Base-by-base conservation (phyloP, 176 grass and related monocot species). In the Hordeum marinum region DNA sequence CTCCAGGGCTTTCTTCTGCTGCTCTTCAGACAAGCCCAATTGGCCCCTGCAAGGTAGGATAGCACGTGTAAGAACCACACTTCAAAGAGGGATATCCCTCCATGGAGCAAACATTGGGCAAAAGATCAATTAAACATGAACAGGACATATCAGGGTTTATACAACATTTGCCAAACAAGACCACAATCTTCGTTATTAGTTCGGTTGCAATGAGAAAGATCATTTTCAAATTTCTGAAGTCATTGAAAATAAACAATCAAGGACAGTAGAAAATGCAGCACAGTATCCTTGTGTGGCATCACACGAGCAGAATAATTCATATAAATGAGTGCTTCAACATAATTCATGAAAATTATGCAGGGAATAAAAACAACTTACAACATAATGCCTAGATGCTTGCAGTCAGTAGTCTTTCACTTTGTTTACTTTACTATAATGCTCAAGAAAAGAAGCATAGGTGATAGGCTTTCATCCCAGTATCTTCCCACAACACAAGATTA, bases 1-100 rank as follows among this genome's bases (percentile, higher is more conserved):
- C 69, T 94, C 90, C 37, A 89, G 80, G 66, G 88, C 86, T 83
- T 92, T 89, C 88, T 96, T 99, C 84, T 99, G 97, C 70, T 99
- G 75, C 45, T 99, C 91, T 68, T 84, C 88, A 32, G 96, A 91
- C 77, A 99, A 86, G 29, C 96, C 96, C 78, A 96, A 85, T 78
- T 99, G 94, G 61, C 97, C 97, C 89, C 97, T 99, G 75, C 77
- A 76, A 32, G n/a, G 62, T 35, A 43, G 14, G 43, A 45, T 52
- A 82, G 11, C 20, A 86, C 72, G 81, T 25, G 78, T 80, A 57
- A 86, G 78, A 85, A 76, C 37, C 21, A 73, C 26, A 80, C 27
- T 32, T 34, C 14, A 87, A 67, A 42, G 48, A 50, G 68, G 13
- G 8, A 5, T 48, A 63, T 61, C 42, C 12, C 54, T 21, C 21